phyloP scores from a whole-genome alignment of 2,329 filamentous ascomycete genomes.

The Cladosporium sp. region DNA sequence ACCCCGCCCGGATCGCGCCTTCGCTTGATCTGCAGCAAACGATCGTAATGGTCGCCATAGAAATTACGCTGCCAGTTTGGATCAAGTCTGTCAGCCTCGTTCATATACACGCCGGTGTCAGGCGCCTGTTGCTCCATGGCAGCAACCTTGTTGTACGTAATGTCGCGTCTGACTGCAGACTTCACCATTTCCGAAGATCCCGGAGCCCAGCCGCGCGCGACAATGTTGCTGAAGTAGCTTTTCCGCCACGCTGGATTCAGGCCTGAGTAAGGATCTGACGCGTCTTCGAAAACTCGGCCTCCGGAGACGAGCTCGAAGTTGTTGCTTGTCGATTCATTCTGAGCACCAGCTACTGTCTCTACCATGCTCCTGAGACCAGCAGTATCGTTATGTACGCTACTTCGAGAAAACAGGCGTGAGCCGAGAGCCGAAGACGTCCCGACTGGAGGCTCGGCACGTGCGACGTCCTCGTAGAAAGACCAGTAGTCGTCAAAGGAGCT shows the following conservation, averaged over 20 bases:
- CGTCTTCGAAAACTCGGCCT: slow-evolving; percentile 30
- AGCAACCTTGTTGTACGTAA: slow-evolving; percentile 27
- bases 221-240: slow-evolving; percentile 31
- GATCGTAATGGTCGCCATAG: slow-evolving; percentile 17
- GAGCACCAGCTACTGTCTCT: slow-evolving; percentile 18
- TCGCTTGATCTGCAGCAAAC: slow-evolving; percentile 14
- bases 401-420: slow-evolving; percentile 22
- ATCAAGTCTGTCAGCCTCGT: slow-evolving; percentile 25
- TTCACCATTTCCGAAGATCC: slow-evolving; percentile 15
- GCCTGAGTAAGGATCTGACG: slow-evolving; percentile 39
- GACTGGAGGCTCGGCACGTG: slow-evolving; percentile 14
- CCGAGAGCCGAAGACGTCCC: slow-evolving; percentile 21
- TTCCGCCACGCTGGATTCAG: slow-evolving; percentile 49
- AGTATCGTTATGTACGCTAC: slow-evolving; percentile 16
- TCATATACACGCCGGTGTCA: slow-evolving; percentile 32
- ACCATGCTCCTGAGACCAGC: slow-evolving; percentile 11
- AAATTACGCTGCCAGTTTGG: slow-evolving; percentile 15
- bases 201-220: slow-evolving; percentile 23
- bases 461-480: slow-evolving; percentile 22
- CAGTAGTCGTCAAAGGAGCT: slow-evolving; percentile 26
- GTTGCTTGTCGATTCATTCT: slow-evolving; percentile 25
- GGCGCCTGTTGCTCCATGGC: slow-evolving; percentile 30
- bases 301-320: slow-evolving; percentile 35
- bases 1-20: slow-evolving; percentile 13
- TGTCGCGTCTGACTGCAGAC: slow-evolving; percentile 24